Conservation (phyloP, 2,329 filamentous ascomycete genomes). For the Trichophaea hybrida region DNA sequence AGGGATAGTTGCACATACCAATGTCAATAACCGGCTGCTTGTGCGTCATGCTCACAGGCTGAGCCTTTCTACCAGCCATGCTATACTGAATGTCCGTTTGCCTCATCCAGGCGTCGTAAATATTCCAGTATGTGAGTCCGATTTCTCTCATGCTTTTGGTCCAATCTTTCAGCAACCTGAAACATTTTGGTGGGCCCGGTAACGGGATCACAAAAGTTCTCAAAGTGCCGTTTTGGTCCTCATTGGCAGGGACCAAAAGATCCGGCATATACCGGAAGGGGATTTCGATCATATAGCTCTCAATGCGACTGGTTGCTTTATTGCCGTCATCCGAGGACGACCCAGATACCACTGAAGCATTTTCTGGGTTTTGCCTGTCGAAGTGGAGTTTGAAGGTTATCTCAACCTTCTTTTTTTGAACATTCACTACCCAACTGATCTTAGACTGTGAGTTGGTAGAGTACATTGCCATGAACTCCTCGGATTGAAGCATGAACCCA, state of each 20-base stretch:
- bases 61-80: slow-evolving; percentile 29
- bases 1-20: slow-evolving; percentile 31
- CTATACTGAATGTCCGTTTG: slow-evolving; percentile 48
- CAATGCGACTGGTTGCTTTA: slow-evolving; percentile 4
- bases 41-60: slow-evolving; percentile 38
- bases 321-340: slow-evolving; percentile 12
- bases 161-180: slow-evolving; percentile 24
- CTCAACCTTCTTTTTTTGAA: slow-evolving; percentile 32
- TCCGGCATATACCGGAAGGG: slow-evolving; percentile 35
- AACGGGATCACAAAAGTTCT: slow-evolving; percentile 38
- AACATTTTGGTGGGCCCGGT: slow-evolving; percentile 34
- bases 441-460: slow-evolving; percentile 27
- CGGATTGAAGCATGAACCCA: slow-evolving; percentile 43
- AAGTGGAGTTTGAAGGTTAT: slow-evolving; percentile 33
- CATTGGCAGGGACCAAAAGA: slow-evolving; percentile 27
- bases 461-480: slow-evolving; percentile 46
- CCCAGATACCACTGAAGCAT: slow-evolving; percentile 19
- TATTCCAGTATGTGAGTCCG: slow-evolving; percentile 37
- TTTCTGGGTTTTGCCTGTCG: slow-evolving; percentile 9
- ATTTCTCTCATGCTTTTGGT: background rate
- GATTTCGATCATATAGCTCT: slow-evolving; percentile 23
- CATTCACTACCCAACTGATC: slow-evolving; percentile 32
- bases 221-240: slow-evolving; percentile 22
- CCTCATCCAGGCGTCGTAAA: slow-evolving; percentile 45
- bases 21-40: slow-evolving; percentile 43